Base-by-base conservation (phyloP, 768 basidiomycete species). In the Hygrophorus russula region DNA sequence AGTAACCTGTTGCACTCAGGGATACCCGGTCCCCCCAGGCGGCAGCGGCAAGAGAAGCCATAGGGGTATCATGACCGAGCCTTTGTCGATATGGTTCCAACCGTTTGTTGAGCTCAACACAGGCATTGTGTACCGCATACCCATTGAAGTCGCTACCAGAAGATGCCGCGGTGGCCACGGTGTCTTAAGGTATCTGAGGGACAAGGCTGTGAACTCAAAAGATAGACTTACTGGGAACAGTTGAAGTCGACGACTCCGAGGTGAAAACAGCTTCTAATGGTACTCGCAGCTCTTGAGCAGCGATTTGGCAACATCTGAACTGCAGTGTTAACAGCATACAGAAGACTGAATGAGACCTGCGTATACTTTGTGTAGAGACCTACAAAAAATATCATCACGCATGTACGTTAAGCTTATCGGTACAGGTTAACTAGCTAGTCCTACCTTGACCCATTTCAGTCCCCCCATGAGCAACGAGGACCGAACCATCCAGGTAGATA, bases 271-370 rank as follows among this genome's bases (percentile, higher is more conserved):
- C 51, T 27, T 39, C 34, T 19, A 52, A 39, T 1, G 51, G 51
- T 1, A 52, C 42, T 12, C 51, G 39, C 10, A 52, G 39, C 37
- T 52, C 51, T 41, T 52, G 48, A 4, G 51, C 51, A 12, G 51
- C 51, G 34, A 52, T 49, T 37, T 52, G 51, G 41, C 51, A 51
- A 43, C 51, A 52, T 49, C 50, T 51, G 40, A 35, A 35, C 5
- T 14, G 27, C 12, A 14, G 18, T n/a, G 17, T 6, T 30, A 8
- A 31, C 17, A 14, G 17, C 10, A 32, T 10, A 3, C 2, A 19
- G 24, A 12, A 11, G 28, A 32, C 17, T 3, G 24, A 24, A 35
- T 11, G 17, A 38, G 1, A 14, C n/a, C 33, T 35, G 33, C 33
- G 13, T 47, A 7, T 35, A 49, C 50, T 52, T 52, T 14, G 51